These are phyloP conservation scores for Neophaeococcomyces mojaviensis DNA, from an alignment of 2,329 filamentous ascomycete species.

Conservation along the genomic window DNA sequence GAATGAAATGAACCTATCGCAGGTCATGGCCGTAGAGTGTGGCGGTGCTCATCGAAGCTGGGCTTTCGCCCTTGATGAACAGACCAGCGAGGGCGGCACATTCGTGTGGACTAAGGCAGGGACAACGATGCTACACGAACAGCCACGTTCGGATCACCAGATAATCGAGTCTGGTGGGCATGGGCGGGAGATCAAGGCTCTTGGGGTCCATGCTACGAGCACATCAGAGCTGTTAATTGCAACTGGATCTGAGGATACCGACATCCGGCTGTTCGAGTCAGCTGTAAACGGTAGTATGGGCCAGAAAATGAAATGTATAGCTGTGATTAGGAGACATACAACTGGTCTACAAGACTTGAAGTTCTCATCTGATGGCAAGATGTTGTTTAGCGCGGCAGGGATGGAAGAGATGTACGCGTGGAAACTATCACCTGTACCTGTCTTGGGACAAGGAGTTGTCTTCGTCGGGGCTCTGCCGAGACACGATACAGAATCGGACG, in stretches of 20 bases:
- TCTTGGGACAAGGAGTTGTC: constrained; percentile 46
- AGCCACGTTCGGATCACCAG: constrained; percentile 34
- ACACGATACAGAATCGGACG: constrained; percentile 50
- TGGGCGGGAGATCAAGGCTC: constrained; percentile 73
- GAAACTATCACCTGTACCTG: constrained; percentile 53
- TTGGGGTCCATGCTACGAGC: constrained; percentile 39
- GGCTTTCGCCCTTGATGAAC: constrained; percentile 38
- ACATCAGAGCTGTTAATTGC: constrained; percentile 42
- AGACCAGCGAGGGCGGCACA: constrained; percentile 33
- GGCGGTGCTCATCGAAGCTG: constrained; percentile 79
- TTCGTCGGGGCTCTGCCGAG: constrained; percentile 45
- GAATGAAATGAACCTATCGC: constrained; percentile 64
- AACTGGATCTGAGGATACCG: constrained; percentile 64
- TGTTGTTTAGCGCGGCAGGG: constrained; percentile 79
- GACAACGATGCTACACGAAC: constrained; percentile 40
- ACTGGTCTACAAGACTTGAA: constrained; percentile 74
- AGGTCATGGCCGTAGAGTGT: constrained; percentile 67
- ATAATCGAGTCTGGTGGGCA: constrained; percentile 64
- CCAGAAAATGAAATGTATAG: constrained; percentile 6
- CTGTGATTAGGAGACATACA: constrained; percentile 65
- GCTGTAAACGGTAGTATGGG: neutral
- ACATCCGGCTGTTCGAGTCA: constrained; percentile 59
- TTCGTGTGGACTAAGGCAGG: constrained; percentile 72
- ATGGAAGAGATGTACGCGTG: constrained; percentile 87
- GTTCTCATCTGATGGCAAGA: constrained; percentile 60